Conservation (phyloP, 345 rosid genomes). For the Microthlaspi erraticum region DNA sequence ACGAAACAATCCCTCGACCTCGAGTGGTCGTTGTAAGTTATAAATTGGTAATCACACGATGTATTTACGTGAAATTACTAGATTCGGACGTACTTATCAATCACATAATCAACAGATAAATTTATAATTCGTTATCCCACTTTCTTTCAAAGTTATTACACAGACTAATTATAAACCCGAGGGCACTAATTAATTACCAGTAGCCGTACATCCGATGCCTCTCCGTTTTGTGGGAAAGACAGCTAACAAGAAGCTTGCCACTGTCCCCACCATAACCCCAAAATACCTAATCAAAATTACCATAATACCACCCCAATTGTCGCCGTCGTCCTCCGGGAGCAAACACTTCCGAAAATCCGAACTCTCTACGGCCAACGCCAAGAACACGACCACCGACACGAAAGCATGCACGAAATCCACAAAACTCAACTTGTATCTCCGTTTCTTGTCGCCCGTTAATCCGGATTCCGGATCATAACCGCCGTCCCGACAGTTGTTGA, state of each 20-base stretch:
- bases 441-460: neutral
- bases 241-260: conserved; percentile 51
- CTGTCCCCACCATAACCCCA: conserved; percentile 50
- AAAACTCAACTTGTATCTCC: conserved; percentile 22
- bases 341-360: conserved; percentile 52
- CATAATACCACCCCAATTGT: conserved; percentile 25
- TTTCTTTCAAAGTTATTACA: neutral
- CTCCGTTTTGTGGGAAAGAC: conserved; percentile 59
- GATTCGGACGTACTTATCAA: neutral
- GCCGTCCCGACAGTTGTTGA: conserved; percentile 32
- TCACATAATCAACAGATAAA: neutral
- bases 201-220: conserved; percentile 55
- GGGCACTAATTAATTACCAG: neutral
- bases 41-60: neutral
- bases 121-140: neutral
- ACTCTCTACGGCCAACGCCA: conserved; percentile 53
- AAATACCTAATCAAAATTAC: conserved; percentile 35
- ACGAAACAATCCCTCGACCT: neutral
- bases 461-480: conserved; percentile 14
- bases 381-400: conserved; percentile 51
- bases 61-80: neutral
- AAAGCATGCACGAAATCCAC: conserved; percentile 60
- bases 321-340: conserved; percentile 25
- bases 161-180: neutral
- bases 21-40: neutral